A percentile compares a stretch with the other conserved stretches of the same genome.
Evolutionary conservation across 108 stramenopile genomes (phyloP).

Genomic region (Nitzschia sp.): DNA sequence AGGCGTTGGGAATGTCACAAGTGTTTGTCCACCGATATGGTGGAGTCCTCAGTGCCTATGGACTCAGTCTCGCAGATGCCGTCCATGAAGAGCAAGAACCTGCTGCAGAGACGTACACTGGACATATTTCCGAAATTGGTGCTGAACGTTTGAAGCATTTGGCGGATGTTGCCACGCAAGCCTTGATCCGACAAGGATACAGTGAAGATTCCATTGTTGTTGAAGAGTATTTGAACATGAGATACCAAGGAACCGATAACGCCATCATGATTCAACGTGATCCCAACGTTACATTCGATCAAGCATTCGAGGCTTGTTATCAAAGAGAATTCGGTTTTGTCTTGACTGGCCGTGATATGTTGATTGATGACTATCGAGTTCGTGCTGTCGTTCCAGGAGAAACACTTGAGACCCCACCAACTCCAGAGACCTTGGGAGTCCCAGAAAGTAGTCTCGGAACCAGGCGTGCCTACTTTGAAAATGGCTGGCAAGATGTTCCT

Average conservation of each 20-base stretch:
- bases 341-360: constrained; percentile 75
- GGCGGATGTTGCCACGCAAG: constrained; percentile 48
- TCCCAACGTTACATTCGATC: constrained; percentile 49
- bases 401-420: constrained; percentile 36
- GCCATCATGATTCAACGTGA: constrained; percentile 81
- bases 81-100: constrained; percentile 94
- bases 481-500: constrained; percentile 85
- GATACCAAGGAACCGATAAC: constrained; percentile 96
- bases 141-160: constrained; percentile 62
- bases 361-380: constrained; percentile 96
- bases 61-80: constrained; percentile 91
- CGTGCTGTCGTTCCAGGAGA: constrained; percentile 86
- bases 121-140: constrained; percentile 45
- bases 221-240: constrained; percentile 84
- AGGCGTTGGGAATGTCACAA: constrained; percentile 88
- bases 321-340: constrained; percentile 94
- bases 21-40: constrained; percentile 93
- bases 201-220: constrained; percentile 51
- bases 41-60: constrained; percentile 96
- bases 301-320: constrained; percentile 68
- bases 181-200: constrained; percentile 86
- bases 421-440: constrained; percentile 44
- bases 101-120: constrained; percentile 61
- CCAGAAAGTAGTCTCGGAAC: constrained; percentile 54
- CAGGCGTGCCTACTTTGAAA: constrained; percentile 87